phyloP scores from a whole-genome alignment of 345 rosid species.

The Citrus reticulata region DNA sequence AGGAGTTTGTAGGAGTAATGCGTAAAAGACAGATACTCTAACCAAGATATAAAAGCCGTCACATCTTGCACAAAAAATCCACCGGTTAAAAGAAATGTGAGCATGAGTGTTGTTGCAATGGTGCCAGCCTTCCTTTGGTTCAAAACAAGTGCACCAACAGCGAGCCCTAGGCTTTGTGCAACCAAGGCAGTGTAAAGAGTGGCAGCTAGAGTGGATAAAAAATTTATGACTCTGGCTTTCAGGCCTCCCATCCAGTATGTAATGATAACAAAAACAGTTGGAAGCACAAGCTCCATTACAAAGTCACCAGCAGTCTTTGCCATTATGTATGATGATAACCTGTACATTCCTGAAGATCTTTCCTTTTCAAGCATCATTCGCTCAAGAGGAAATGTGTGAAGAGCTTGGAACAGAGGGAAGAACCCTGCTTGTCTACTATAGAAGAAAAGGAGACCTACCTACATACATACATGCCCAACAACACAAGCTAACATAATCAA shows the following conservation, averaged over 20 bases:
- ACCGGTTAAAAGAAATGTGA: slow-evolving; percentile 40
- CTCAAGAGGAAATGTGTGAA: slow-evolving; percentile 84
- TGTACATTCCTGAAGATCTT: not conserved
- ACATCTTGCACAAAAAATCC: slow-evolving; percentile 52
- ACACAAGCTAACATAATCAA: not conserved
- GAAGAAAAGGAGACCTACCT: slow-evolving; percentile 84
- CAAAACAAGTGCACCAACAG: slow-evolving; percentile 57
- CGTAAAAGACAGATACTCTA: slow-evolving; percentile 39
- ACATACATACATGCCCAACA: not conserved
- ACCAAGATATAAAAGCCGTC: slow-evolving; percentile 45
- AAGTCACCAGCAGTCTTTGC: slow-evolving; percentile 58
- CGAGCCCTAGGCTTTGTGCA: slow-evolving; percentile 57
- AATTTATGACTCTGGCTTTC: slow-evolving; percentile 30
- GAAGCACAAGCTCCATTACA: slow-evolving; percentile 74
- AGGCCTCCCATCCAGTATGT: slow-evolving; percentile 83
- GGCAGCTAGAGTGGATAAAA: slow-evolving; percentile 42
- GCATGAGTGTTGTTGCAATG: slow-evolving; percentile 44
- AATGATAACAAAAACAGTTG: slow-evolving; percentile 43
- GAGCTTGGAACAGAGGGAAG: slow-evolving; percentile 69
- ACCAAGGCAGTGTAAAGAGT: slow-evolving; percentile 44
- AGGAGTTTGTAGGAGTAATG: slow-evolving; percentile 47
- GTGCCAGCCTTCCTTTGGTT: slow-evolving; percentile 36
- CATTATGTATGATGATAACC: slow-evolving; percentile 81
- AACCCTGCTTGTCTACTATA: slow-evolving; percentile 59
- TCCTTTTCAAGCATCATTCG: slow-evolving; percentile 61